These are phyloP conservation scores for Hypoxylon rickii DNA, from an alignment of 495 filamentous ascomycete genomes.

Conservation along the genomic window DNA sequence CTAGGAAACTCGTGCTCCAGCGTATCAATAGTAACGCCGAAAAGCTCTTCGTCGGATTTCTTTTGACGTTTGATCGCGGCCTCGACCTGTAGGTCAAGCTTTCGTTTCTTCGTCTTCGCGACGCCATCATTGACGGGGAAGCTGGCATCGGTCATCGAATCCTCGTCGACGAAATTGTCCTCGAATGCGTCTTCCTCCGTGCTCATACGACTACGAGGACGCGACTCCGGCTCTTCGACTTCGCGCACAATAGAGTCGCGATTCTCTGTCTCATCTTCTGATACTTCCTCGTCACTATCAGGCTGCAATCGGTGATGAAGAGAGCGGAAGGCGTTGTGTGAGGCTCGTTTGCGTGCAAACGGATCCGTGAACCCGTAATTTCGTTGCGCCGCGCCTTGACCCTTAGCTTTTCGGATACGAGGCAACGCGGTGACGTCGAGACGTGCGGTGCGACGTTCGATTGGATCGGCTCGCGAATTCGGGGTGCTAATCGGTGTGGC, in stretches of 20 bases:
- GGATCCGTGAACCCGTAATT: conserved; percentile 77
- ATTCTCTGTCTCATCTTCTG: conserved; percentile 51
- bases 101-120: conserved; percentile 66
- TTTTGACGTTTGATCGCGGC: conserved; percentile 70
- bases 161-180: conserved; percentile 62
- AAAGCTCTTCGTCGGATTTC: conserved; percentile 79
- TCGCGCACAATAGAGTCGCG: conserved; percentile 65
- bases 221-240: conserved; percentile 81
- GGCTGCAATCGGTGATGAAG: conserved; percentile 58
- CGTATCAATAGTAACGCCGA: conserved; percentile 61
- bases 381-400: conserved; percentile 60
- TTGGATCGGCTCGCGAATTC: conserved; percentile 65
- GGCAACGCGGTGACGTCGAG: conserved; percentile 69
- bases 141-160: conserved; percentile 61
- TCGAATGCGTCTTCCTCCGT: conserved; percentile 68
- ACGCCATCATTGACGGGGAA: conserved; percentile 50
- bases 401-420: conserved; percentile 70
- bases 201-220: conserved; percentile 77
- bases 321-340: conserved; percentile 51
- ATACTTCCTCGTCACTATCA: conserved; percentile 63
- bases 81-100: conserved; percentile 64
- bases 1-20: conserved; percentile 54
- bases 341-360: conserved; percentile 67
- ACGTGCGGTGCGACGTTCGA: conserved; percentile 53
- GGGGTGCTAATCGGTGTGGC: conserved; percentile 65